Evolutionary conservation across 2,329 filamentous ascomycete species (phyloP), one percentile per base, ranked within the genome.

Genomic region (Lachnellula arida): DNA sequence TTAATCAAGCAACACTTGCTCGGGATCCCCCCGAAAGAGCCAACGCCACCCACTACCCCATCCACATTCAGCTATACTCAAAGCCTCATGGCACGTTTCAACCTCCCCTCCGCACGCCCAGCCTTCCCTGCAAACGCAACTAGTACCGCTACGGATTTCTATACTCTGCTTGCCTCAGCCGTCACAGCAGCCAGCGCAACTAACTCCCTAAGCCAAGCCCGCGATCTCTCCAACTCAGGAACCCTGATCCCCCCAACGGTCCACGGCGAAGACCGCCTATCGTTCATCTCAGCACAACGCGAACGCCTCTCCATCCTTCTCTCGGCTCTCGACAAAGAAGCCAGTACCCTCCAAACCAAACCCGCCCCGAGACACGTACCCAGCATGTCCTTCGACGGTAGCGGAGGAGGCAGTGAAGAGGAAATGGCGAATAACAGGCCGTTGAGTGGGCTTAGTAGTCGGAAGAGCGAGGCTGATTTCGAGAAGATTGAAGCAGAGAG

Each of bases 391-490:
- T 62, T 69, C 19, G 67, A 68, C 49, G 70, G 65, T 1, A 69
- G 63, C 51, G 40, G 67, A 64, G 40, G 67, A 64, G 32, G 67
- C 55, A 46, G 71, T 50, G 66, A 67, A 32, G 63, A 67, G 11
- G 65, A 66, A 19, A 62, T 66, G 25, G 57, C 60, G 51, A 63
- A 60, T 47, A 65, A 53, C 54, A 67, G 63, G 39, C 56, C 63
- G 5, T 53, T 72, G 65, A 81, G 79, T 59, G 83, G 77, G 3
- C 74, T 96, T 65, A 87, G 83, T 65, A 93, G 93, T 75, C 93
- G 89, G 68, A 85, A 85, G 61, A 95, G 89, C 70, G 91, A 96
- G 69, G 83, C 82, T 19, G 93, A 96, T 65, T 97, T 97, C 68
- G 91, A 96, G 68, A 89, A 90, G 70, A 89, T 95, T 63, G 88